phyloP scores from a whole-genome alignment of 192 early-diverging fungal species.

The Backusella tarrabulga region DNA sequence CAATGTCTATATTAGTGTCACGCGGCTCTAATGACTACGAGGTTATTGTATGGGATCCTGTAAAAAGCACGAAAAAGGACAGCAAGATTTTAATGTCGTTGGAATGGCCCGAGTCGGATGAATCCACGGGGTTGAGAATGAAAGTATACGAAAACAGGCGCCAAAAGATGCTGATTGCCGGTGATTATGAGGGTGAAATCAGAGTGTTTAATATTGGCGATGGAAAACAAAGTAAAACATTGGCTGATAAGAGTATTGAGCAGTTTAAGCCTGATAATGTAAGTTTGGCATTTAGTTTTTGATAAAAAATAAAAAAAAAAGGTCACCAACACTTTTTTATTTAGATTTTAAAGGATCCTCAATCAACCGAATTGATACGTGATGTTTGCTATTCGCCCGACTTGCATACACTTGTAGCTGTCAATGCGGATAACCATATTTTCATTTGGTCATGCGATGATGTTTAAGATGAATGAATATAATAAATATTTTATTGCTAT shows the following conservation, averaged over 20 bases:
- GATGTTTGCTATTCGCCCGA: slow-evolving; percentile 23
- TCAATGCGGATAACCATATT: slow-evolving; percentile 18
- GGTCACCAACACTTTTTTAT: too few relatives aligned
- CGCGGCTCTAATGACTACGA: slow-evolving; percentile 45
- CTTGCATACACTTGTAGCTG: slow-evolving; percentile 21
- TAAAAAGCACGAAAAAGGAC: slow-evolving; percentile 38
- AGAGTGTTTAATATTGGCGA: slow-evolving; percentile 28
- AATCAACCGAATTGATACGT: slow-evolving; percentile 19
- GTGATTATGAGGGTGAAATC: slow-evolving; percentile 30
- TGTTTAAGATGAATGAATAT: not conserved
- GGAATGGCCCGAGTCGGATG: slow-evolving; percentile 33
- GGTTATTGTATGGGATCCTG: slow-evolving; percentile 46
- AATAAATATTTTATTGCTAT: too few relatives aligned
- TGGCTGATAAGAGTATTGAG: slow-evolving; percentile 24
- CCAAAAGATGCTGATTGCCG: slow-evolving; percentile 22
- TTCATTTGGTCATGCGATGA: slow-evolving; percentile 20
- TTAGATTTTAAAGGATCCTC: slow-evolving; percentile 10
- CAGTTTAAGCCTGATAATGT: slow-evolving; percentile 19
- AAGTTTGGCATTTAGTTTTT: not conserved
- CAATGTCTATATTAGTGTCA: slow-evolving; percentile 27
- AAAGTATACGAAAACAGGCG: slow-evolving; percentile 21
- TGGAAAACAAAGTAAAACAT: slow-evolving; percentile 12
- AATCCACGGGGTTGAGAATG: slow-evolving; percentile 18
- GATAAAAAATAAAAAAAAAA: too few relatives aligned
- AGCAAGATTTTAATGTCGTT: slow-evolving; percentile 35